Percentiles rank a stretch among this genome's conserved stretches.
Evolutionary conservation across 345 rosid genomes (phyloP).

Genomic region (Euphorbia peplus): DNA sequence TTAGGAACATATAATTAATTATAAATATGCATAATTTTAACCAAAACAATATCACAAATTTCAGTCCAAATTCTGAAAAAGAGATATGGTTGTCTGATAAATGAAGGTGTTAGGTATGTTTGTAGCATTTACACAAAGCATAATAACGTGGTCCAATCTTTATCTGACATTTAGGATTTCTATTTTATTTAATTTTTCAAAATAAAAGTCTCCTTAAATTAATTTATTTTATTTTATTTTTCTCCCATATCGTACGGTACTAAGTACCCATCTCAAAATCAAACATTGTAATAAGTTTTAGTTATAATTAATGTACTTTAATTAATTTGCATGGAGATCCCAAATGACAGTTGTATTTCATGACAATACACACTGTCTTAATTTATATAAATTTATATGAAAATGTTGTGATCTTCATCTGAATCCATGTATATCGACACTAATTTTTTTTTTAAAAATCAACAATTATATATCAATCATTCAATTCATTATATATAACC

Average conservation of each 20-base stretch:
- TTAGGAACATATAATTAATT: too few relatives aligned
- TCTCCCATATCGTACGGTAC: constrained; percentile 29
- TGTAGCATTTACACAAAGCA: constrained; percentile 9
- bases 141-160: constrained; percentile 6
- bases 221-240: too few relatives aligned
- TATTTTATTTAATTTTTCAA: neutral
- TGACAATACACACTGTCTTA: constrained; percentile 12
- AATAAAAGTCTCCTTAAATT: neutral
- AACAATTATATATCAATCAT: too few relatives aligned
- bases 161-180: constrained; percentile 12
- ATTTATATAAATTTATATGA: too few relatives aligned
- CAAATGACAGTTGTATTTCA: constrained; percentile 30
- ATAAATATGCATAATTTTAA: too few relatives aligned
- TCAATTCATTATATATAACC: too few relatives aligned
- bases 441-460: too few relatives aligned
- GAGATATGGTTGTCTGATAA: constrained; percentile 10
- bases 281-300: too few relatives aligned
- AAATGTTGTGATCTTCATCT: neutral
- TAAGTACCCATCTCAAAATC: constrained; percentile 20
- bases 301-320: too few relatives aligned
- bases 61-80: neutral
- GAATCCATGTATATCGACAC: too few relatives aligned
- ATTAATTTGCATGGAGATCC: constrained; percentile 23
- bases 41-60: too few relatives aligned
- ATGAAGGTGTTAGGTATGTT: neutral